phyloP scores from a whole-genome alignment of 306 rosid genomes.

The Prunus mongolica region DNA sequence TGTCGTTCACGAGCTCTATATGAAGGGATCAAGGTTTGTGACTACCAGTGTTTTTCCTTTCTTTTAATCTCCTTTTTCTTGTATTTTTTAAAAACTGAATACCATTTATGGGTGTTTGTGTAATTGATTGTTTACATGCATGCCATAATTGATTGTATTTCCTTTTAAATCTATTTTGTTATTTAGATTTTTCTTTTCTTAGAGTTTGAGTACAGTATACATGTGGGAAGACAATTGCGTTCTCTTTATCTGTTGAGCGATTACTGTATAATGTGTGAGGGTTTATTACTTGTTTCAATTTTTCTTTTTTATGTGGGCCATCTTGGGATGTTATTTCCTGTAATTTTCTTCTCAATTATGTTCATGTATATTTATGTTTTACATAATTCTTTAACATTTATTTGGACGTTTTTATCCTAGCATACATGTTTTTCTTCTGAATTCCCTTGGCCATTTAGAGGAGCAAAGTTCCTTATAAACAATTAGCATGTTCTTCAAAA shows the following conservation, averaged over 20 bases:
- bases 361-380: neutral
- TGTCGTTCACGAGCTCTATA: slow-evolving; percentile 98
- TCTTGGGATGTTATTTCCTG: neutral
- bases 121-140: no score
- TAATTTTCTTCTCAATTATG: neutral
- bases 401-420: neutral
- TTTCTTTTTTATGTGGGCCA: neutral
- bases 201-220: no score
- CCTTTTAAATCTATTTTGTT: neutral
- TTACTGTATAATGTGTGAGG: neutral
- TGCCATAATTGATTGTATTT: no score
- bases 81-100: neutral
- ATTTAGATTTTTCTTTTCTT: no score
- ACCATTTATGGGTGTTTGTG: no score
- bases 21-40: slow-evolving; percentile 93
- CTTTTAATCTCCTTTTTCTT: neutral
- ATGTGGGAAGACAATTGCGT: no score
- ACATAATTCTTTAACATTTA: neutral
- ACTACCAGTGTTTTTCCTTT: no score
- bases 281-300: neutral
- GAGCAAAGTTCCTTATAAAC: neutral
- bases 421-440: neutral
- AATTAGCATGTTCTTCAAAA: neutral
- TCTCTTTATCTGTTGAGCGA: neutral
- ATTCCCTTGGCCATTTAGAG: neutral